Base-by-base conservation (phyloP, 441 rosid species). In the Gossypium schwendimanii region DNA sequence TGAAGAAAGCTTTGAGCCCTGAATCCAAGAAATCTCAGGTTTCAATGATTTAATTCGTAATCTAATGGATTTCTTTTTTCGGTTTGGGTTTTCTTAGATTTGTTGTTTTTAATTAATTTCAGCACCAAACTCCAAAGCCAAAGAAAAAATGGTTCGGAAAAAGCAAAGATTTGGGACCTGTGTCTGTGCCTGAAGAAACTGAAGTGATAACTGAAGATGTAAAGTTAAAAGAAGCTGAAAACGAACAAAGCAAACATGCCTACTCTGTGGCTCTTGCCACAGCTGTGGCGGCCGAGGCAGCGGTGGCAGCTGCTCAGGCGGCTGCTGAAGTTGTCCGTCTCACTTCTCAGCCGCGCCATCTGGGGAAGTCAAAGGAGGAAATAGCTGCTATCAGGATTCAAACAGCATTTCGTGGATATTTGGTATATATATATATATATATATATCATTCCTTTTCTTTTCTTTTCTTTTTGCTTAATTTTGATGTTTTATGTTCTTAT, bases 301-400 rank as follows among this genome's bases (percentile, higher is more conserved):
- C 97, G 15, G 92, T 91, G 74, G 94, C 90, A 4, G 97, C 98
- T 54, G 96, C 98, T 69, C 93, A 91, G 70, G 99, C 97, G 63
- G 97, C 99, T 23, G 98, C 91, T 57, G 99, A 92, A 80, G 97
- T 88, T 73, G 96, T 86, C 62, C 87, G 93, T 65, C 94, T 94
- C 76, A 85, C 97, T 49, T 28, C 97, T 49, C 61, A 49, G 9
- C 63, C 89, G 7, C 87, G 75, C 41, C 82, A 76, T 81, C 65
- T 78, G 2, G 96, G 88, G 17, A 92, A 87, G 77, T 84, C 98
- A 8, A 83, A 84, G 79, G 97, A 91, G 82, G 98, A 91, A 79
- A 73, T 85, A 18, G 96, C 99, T 3, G 88, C 85, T 54, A 91
- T 92, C 81, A 92, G 77, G 85, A 92, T 94, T 79, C 99, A 94